These are phyloP conservation scores for Podospora pseudopauciseta DNA, from an alignment of 495 filamentous ascomycete species.

Conservation along the genomic window DNA sequence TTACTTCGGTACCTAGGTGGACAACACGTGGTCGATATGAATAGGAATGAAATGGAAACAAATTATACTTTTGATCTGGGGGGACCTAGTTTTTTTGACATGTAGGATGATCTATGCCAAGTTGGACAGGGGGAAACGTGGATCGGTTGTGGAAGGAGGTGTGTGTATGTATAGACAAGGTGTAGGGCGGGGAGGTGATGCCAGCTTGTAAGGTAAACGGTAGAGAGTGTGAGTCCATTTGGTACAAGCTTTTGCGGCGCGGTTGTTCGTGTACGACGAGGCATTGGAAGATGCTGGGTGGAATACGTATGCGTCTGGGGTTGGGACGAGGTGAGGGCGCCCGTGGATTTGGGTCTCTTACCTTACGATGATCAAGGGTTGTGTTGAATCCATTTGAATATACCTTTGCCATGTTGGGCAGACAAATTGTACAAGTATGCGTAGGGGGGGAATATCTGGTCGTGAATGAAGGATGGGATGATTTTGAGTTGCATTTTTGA, in stretches of 20 bases:
- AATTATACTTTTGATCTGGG: not conserved
- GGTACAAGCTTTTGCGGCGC: not conserved
- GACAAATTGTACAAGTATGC: not conserved
- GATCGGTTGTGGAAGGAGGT: too few relatives aligned
- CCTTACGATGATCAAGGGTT: not conserved
- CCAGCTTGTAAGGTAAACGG: not conserved
- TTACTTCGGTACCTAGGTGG: not conserved
- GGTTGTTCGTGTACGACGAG: not conserved
- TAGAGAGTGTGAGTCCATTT: not conserved
- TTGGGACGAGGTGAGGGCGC: not conserved
- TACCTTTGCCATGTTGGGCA: not conserved
- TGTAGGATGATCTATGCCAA: not conserved
- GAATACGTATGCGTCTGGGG: not conserved
- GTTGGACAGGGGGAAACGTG: not conserved
- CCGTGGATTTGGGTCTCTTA: not conserved
- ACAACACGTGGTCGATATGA: not conserved
- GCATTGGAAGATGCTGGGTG: not conserved
- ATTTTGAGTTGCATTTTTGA: not conserved
- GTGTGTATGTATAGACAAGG: too few relatives aligned
- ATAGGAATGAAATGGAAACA: not conserved
- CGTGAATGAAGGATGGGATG: not conserved
- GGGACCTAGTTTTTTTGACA: not conserved
- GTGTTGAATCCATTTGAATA: not conserved
- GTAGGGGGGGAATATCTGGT: not conserved
- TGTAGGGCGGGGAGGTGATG: not conserved